Conservation (phyloP, 1,284 basidiomycete species). For the Filobasidium uniguttulatum region DNA sequence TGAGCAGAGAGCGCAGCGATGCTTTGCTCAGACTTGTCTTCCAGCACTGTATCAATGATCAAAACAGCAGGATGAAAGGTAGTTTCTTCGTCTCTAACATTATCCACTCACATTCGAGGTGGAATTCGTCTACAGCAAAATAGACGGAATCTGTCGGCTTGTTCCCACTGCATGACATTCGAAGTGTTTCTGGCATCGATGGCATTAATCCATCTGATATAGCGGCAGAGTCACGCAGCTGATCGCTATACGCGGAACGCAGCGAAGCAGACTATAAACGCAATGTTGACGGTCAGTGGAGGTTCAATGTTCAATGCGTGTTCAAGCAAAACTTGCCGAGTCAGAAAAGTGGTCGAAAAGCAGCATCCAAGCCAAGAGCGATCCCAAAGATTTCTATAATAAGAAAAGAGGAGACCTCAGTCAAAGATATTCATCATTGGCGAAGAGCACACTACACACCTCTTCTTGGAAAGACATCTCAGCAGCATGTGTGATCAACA, state of each 20-base stretch:
- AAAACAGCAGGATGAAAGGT: too few relatives aligned
- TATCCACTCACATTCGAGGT: slow-evolving; percentile 53
- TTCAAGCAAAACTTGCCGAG: slow-evolving; percentile 47
- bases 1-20: slow-evolving; percentile 66
- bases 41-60: slow-evolving; percentile 11
- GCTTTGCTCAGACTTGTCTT: not conserved
- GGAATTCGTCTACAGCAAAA: slow-evolving; percentile 77
- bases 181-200: slow-evolving; percentile 3
- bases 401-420: not conserved
- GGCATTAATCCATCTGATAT: slow-evolving; percentile 59
- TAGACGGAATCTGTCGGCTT: slow-evolving; percentile 51
- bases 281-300: too few relatives aligned
- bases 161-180: slow-evolving; percentile 41
- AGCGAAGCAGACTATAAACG: slow-evolving; percentile 47
- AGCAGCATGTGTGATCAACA: not conserved
- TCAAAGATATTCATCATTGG: not conserved
- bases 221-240: slow-evolving; percentile 58
- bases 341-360: slow-evolving; percentile 73
- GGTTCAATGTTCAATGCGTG: not conserved
- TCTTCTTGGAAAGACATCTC: not conserved
- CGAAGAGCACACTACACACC: not conserved
- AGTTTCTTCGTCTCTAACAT: not conserved
- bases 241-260: slow-evolving; percentile 57
- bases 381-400: slow-evolving; percentile 17
- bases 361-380: slow-evolving; percentile 81